Conservation (phyloP, 208 protist genomes). For the Trypanosoma scelopori region DNA sequence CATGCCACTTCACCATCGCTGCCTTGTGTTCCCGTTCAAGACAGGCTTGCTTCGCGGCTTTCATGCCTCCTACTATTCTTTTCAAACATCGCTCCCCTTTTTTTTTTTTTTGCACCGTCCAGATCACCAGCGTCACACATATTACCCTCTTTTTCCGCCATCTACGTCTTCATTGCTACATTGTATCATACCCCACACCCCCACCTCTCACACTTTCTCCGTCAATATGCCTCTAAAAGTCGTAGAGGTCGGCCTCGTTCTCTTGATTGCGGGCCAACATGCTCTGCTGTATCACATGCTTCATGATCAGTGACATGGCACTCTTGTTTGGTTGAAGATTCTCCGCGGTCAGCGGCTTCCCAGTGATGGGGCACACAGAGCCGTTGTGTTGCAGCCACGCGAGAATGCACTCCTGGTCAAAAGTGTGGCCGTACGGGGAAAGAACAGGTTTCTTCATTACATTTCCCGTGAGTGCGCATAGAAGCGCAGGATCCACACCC, state of each 20-base stretch:
- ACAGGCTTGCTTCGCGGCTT: too few species aligned
- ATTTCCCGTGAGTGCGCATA: constrained; percentile 84
- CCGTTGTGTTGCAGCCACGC: constrained; percentile 88
- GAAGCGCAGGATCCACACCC: constrained; percentile 61
- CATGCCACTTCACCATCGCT: too few species aligned
- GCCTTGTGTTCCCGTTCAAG: too few species aligned
- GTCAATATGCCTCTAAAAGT: constrained; percentile 57
- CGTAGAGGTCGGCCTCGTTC: constrained; percentile 85
- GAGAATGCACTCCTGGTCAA: constrained; percentile 83
- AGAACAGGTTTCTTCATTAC: constrained; percentile 91
- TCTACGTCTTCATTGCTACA: not conserved
- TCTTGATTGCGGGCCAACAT: constrained; percentile 62
- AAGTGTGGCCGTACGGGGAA: constrained; percentile 90
- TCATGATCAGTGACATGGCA: constrained; percentile 71
- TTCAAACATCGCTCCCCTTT: too few species aligned
- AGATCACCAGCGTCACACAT: too few species aligned
- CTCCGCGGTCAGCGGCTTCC: constrained; percentile 63
- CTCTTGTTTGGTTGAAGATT: constrained; percentile 70
- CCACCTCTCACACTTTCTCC: too few species aligned
- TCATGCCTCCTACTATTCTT: too few species aligned
- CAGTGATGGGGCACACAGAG: constrained; percentile 89
- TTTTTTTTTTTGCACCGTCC: too few species aligned
- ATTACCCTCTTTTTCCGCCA: too few species aligned
- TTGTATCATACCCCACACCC: too few species aligned
- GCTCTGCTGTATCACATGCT: constrained; percentile 75